These are phyloP conservation scores for Puya raimondii DNA, from an alignment of 176 grass and related monocot species.

Conservation along the genomic window DNA sequence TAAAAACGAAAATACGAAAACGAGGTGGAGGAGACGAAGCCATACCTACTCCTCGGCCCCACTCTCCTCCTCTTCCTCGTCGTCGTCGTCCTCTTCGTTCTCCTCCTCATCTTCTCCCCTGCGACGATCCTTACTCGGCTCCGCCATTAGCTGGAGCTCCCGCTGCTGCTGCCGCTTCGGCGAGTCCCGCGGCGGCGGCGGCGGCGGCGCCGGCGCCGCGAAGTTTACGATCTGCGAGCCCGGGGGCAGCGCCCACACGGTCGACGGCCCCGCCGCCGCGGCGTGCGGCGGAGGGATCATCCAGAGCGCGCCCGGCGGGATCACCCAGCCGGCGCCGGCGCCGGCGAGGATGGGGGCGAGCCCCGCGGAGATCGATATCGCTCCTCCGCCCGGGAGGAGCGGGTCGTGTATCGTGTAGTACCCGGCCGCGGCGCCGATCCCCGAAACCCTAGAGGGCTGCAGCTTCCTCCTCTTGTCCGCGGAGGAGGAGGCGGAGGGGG, in stretches of 20 bases:
- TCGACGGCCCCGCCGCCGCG: conserved; percentile 22
- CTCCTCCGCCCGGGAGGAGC: conserved; percentile 10
- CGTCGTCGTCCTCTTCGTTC: not conserved
- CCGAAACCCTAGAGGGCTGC: conserved; percentile 38
- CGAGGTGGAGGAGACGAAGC: not conserved
- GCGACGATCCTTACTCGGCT: not conserved
- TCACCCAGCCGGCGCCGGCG: not conserved
- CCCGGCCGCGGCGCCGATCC: conserved; percentile 10
- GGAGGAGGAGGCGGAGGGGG: conserved; percentile 9
- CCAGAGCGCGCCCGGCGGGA: conserved; percentile 61
- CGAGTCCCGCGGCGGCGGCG: no score
- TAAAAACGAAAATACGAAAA: no score
- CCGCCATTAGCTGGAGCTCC: conserved; percentile 15
- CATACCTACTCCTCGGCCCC: conserved; percentile 8
- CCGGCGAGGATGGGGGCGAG: not conserved
- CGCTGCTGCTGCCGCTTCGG: not conserved
- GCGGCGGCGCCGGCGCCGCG: not conserved
- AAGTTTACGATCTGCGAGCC: conserved; percentile 19
- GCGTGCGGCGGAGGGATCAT: conserved; percentile 29
- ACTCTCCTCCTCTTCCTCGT: not conserved
- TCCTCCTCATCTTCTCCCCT: not conserved
- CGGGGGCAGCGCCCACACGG: conserved; percentile 27
- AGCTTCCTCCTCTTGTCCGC: conserved; percentile 47
- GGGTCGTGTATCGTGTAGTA: conserved; percentile 18
- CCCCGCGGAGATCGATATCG: conserved; percentile 12